These are phyloP conservation scores for Mycena chlorophos DNA, from an alignment of 768 basidiomycete species.

Conservation along the genomic window DNA sequence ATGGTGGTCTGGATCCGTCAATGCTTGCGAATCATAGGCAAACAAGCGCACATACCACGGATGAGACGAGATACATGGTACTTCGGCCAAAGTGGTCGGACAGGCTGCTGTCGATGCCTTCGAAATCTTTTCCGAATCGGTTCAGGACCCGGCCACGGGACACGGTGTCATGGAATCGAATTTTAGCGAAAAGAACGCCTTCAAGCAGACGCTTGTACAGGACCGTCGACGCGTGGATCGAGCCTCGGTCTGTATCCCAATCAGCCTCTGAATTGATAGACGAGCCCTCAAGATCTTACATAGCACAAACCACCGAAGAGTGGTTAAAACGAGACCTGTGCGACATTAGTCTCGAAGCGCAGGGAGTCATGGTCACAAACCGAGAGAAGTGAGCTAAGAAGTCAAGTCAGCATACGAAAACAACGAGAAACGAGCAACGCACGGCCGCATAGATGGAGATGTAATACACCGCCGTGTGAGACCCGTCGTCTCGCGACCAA, in stretches of 20 bases:
- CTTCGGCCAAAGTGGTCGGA: constrained; percentile 87
- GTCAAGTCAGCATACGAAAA: constrained; percentile 5
- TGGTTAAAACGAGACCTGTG: constrained; percentile 47
- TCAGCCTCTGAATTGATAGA: constrained; percentile 2
- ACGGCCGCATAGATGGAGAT: constrained; percentile 71
- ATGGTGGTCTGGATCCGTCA: constrained; percentile 52
- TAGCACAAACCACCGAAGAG: constrained; percentile 68
- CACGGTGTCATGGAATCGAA: constrained; percentile 92
- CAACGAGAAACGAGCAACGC: constrained; percentile 29
- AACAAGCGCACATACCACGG: constrained; percentile 30
- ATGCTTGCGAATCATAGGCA: background rate
- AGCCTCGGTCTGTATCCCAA: constrained; percentile 56
- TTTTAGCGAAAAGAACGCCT: constrained; percentile 79
- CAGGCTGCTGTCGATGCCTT: constrained; percentile 81
- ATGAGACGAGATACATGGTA: constrained; percentile 68
- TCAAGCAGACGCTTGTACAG: constrained; percentile 83
- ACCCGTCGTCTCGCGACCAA: constrained; percentile 57
- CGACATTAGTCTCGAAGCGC: background rate
- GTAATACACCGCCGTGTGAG: constrained; percentile 56
- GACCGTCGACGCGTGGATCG: constrained; percentile 77
- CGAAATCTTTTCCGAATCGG: constrained; percentile 88
- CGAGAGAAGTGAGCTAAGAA: constrained; percentile 30
- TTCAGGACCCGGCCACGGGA: constrained; percentile 83
- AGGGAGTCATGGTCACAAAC: background rate
- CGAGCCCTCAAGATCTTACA: constrained; percentile 44